phyloP scores from a whole-genome alignment of 1,284 basidiomycete genomes.

The Puccinia polysora region DNA sequence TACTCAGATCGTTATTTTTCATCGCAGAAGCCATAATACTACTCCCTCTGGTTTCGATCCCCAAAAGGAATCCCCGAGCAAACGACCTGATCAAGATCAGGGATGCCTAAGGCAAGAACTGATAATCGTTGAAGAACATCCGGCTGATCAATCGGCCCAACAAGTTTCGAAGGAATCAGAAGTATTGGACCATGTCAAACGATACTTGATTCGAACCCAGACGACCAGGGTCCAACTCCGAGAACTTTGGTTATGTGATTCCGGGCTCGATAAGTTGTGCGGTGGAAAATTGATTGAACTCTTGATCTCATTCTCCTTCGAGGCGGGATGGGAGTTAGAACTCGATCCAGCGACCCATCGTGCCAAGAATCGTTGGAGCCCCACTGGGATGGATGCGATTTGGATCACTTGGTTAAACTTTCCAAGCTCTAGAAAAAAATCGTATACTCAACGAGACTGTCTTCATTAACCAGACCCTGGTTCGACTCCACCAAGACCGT shows the following conservation, averaged over 20 bases:
- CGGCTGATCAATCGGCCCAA: not conserved
- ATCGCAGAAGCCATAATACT: not conserved
- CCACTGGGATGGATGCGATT: constrained; percentile 11
- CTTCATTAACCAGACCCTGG: not conserved
- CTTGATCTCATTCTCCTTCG: not conserved
- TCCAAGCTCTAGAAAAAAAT: not conserved
- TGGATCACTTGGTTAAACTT: not conserved
- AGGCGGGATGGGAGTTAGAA: not conserved
- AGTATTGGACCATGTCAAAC: not conserved
- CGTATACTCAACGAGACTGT: not conserved
- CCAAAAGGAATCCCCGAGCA: too few relatives aligned
- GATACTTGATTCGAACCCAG: not conserved
- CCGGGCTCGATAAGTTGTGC: not conserved
- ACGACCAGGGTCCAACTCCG: not conserved
- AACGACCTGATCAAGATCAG: not conserved
- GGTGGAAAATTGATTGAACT: not conserved
- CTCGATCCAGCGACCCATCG: not conserved
- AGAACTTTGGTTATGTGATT: constrained; percentile 5
- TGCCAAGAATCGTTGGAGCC: too few relatives aligned
- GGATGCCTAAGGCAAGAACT: not conserved
- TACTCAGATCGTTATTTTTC: constrained; percentile 29
- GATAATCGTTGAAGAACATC: not conserved
- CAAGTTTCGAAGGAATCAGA: not conserved
- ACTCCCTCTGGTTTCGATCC: too few relatives aligned
- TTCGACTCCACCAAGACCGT: too few relatives aligned